Base-by-base conservation (phyloP, 1,284 basidiomycete species). In the Peniophora sp. region DNA sequence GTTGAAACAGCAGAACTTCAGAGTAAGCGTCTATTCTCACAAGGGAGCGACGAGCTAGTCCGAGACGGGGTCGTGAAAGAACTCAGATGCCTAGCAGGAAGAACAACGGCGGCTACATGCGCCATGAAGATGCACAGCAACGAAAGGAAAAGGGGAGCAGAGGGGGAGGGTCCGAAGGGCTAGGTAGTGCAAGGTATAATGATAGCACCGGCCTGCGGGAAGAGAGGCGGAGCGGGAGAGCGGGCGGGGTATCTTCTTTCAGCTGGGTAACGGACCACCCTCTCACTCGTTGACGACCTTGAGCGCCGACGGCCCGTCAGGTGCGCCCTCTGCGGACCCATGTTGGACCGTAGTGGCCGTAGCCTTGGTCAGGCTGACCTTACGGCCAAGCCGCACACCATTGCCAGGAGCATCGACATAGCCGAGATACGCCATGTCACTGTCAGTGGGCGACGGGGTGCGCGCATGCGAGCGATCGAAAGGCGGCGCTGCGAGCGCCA, bases 201-300 rank as follows among this genome's bases (percentile, higher is more conserved):
- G 37, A 41, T 41, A 41, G 37, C 37, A 41, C 18, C 37, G 37
- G 15, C 37, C 37, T 41, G 37, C 37, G 37, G 18, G 37, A 41
- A 41, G 37, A 17, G 37, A 41, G 37, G 18, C 37, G 37, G 37
- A 41, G 37, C 18, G 37, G 35, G 46, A 22, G 24, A 47, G 24
- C 42, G 24, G 24, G 47, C 27, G 18, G 43, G 47, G n/a, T 48
- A 20, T 36, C 17, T 20, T 32, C 3, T 48, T 41, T n/a, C 14
- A 48, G 48, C 47, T 37, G 48, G 35, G 10, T 43, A n/a, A 22
- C 9, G n/a, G 44, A 24, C 24, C 43, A 37, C 17, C 6, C 27
- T 20, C 27, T 54, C 45, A 57, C 18, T 23, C 48, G 22, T 56
- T 56, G 51, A 60, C 49, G 46, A 56, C 52, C 56, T 58, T 51